A percentile compares a stretch with the other conserved stretches of the same genome.
These are phyloP conservation scores for Colletotrichum falcatum DNA, from an alignment of 2,329 filamentous ascomycete species.

Conservation along the genomic window DNA sequence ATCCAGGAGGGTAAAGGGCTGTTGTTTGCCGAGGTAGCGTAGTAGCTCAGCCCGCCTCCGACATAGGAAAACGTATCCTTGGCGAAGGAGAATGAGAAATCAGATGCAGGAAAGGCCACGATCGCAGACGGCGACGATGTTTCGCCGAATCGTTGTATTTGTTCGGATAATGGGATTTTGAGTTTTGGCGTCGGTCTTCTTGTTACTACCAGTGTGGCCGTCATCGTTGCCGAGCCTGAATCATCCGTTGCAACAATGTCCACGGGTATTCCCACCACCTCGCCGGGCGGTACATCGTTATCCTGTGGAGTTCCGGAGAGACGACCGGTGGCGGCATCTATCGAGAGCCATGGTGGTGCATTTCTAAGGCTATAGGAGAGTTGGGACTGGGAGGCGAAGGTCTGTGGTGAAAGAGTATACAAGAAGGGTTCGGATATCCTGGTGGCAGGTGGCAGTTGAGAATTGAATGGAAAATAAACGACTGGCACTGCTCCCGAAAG, in stretches of 20 bases:
- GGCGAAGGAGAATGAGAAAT: slow-evolving; percentile 67
- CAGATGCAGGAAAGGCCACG: slow-evolving; percentile 63
- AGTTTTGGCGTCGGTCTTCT: slow-evolving; percentile 65
- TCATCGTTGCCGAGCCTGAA: slow-evolving; percentile 71
- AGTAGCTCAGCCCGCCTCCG: slow-evolving; percentile 72
- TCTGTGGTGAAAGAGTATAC: slow-evolving; percentile 79
- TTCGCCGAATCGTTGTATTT: slow-evolving; percentile 68
- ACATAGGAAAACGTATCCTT: slow-evolving; percentile 72
- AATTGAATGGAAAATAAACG: slow-evolving; percentile 80
- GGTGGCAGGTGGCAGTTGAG: slow-evolving; percentile 85
- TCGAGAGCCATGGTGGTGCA: slow-evolving; percentile 79
- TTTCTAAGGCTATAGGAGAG: slow-evolving; percentile 75
- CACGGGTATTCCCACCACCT: slow-evolving; percentile 71
- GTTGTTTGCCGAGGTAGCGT: slow-evolving; percentile 80
- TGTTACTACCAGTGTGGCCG: slow-evolving; percentile 78
- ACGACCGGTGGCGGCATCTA: slow-evolving; percentile 73
- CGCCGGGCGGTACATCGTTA: slow-evolving; percentile 59
- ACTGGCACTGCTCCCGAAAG: slow-evolving; percentile 55
- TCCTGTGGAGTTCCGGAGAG: slow-evolving; percentile 77
- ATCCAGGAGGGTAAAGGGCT: slow-evolving; percentile 91
- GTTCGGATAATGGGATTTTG: slow-evolving; percentile 66
- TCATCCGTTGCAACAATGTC: slow-evolving; percentile 77
- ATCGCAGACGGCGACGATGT: slow-evolving; percentile 72
- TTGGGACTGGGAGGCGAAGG: slow-evolving; percentile 72
- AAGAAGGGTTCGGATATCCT: slow-evolving; percentile 74